Conservation (phyloP, 352 stramenopile genomes). For the Plasmopara viticola region DNA sequence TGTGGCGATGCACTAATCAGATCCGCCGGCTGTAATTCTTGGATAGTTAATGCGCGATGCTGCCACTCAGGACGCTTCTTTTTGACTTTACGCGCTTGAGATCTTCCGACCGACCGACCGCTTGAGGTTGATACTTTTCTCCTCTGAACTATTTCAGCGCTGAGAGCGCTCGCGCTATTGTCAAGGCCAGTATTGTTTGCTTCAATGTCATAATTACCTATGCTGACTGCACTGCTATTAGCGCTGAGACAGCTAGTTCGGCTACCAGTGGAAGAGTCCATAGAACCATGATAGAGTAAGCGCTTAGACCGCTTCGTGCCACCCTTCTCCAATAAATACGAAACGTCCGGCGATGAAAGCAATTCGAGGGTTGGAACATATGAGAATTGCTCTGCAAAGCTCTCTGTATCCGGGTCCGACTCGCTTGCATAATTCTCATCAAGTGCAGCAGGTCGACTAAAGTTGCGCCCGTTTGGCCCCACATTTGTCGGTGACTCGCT, state of each 20-base stretch:
- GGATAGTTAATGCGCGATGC: slow-evolving; percentile 33
- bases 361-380: slow-evolving; percentile 38
- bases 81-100: slow-evolving; percentile 23
- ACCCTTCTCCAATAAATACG: slow-evolving; percentile 16
- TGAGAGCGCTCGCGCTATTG: slow-evolving; percentile 13
- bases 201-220: slow-evolving; percentile 24
- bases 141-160: slow-evolving; percentile 17
- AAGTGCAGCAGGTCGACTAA: slow-evolving; percentile 23
- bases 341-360: slow-evolving; percentile 27
- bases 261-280: slow-evolving; percentile 22
- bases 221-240: slow-evolving; percentile 25
- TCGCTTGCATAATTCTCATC: slow-evolving; percentile 45
- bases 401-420: slow-evolving; percentile 34
- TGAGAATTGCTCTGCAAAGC: slow-evolving; percentile 39
- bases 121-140: slow-evolving; percentile 17
- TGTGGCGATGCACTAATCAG: slow-evolving; percentile 19
- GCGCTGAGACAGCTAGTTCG: slow-evolving; percentile 21
- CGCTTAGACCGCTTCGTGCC: slow-evolving; percentile 16
- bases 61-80: slow-evolving; percentile 35
- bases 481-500: slow-evolving; percentile 37
- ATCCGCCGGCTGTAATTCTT: slow-evolving; percentile 29
- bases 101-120: slow-evolving; percentile 12
- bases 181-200: slow-evolving; percentile 12
- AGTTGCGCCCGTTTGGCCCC: slow-evolving; percentile 27
- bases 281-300: slow-evolving; percentile 18